Conservation (phyloP, 2,329 filamentous ascomycete genomes). For the Mollisiaceae sp. region DNA sequence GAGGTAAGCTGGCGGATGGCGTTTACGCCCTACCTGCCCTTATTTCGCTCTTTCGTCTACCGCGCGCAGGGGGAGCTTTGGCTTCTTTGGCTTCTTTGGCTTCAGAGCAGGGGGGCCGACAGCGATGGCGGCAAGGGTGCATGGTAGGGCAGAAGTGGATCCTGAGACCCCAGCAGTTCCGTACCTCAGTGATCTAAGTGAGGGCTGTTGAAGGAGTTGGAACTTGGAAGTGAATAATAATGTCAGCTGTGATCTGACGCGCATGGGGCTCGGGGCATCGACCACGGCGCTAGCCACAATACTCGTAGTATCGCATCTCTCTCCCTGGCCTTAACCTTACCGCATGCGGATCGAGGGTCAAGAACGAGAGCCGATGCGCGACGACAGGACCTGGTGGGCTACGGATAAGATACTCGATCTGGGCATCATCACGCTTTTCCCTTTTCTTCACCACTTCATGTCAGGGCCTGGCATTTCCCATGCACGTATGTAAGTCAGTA, state of each 20-base stretch:
- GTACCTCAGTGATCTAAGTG: background rate
- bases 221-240: background rate
- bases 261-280: constrained; percentile 12
- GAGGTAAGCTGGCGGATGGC: too few relatives aligned
- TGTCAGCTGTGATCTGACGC: constrained; percentile 24
- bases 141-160: constrained; percentile 9
- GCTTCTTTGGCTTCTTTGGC: too few relatives aligned
- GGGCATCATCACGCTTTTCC: background rate
- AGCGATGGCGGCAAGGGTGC: background rate
- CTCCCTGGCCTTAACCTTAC: too few relatives aligned
- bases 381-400: too few relatives aligned
- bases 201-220: too few relatives aligned
- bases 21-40: too few relatives aligned
- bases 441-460: constrained; percentile 10
- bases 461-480: constrained; percentile 9
- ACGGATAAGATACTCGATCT: background rate
- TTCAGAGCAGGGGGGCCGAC: background rate
- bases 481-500: background rate
- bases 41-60: background rate
- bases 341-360: too few relatives aligned
- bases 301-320: too few relatives aligned
- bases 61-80: background rate
- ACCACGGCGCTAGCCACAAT: background rate
- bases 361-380: background rate
- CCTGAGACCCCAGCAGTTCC: too few relatives aligned